Percentiles rank a stretch among this genome's conserved stretches.
These are phyloP conservation scores for Aureobasidium melanogenum DNA, from an alignment of 2,329 filamentous ascomycete species.

Conservation along the genomic window DNA sequence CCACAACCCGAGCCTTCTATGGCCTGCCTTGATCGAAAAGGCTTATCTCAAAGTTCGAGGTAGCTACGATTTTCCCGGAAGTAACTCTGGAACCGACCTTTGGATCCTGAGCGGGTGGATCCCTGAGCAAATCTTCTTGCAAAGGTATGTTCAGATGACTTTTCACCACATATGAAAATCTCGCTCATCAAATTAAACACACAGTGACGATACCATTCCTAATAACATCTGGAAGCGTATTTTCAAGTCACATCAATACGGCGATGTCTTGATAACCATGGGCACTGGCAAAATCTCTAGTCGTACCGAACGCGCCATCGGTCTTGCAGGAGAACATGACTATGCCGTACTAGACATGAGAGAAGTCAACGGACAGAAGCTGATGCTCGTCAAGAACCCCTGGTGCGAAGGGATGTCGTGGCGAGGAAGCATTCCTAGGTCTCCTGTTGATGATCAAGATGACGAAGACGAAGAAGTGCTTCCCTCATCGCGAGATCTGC, in stretches of 20 bases:
- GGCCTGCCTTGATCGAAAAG: slow-evolving; percentile 91
- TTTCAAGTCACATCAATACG: slow-evolving; percentile 61
- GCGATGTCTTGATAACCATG: slow-evolving; percentile 79
- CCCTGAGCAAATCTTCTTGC: slow-evolving; percentile 86
- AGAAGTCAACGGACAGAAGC: slow-evolving; percentile 52
- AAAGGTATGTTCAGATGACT: slow-evolving; percentile 44
- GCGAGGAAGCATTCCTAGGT: slow-evolving; percentile 42
- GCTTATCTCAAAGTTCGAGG: slow-evolving; percentile 92
- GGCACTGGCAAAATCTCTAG: slow-evolving; percentile 76
- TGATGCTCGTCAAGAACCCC: slow-evolving; percentile 86
- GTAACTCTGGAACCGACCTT: slow-evolving; percentile 91
- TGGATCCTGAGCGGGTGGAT: slow-evolving; percentile 95
- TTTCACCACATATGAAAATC: neutral
- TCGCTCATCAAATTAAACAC: neutral
- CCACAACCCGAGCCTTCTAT: slow-evolving; percentile 70
- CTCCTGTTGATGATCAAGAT: neutral
- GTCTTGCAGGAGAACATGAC: slow-evolving; percentile 83
- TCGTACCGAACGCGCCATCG: slow-evolving; percentile 69
- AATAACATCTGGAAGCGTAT: slow-evolving; percentile 71
- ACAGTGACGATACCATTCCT: slow-evolving; percentile 66
- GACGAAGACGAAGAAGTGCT: slow-evolving; percentile 20
- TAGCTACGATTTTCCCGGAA: slow-evolving; percentile 95
- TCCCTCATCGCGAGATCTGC: slow-evolving; percentile 25
- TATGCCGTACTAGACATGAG: slow-evolving; percentile 82
- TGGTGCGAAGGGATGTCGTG: slow-evolving; percentile 79